phyloP scores from a whole-genome alignment of 2,329 filamentous ascomycete species.

The Exserohilum rostratum region DNA sequence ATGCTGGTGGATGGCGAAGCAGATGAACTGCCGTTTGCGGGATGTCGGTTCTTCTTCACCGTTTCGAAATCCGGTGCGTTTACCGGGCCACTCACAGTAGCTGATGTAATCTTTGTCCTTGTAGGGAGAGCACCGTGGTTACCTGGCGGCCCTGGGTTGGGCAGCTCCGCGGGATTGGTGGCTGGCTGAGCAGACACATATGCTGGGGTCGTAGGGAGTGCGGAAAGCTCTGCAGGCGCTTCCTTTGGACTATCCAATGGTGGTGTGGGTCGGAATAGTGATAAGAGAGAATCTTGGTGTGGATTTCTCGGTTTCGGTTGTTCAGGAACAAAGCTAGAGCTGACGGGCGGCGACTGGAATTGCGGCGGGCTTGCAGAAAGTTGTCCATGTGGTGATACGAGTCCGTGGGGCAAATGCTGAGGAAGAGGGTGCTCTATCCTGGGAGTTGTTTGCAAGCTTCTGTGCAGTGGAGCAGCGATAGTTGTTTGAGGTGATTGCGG shows the following conservation, averaged over 20 bases:
- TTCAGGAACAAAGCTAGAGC: conserved; percentile 30
- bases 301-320: conserved; percentile 47
- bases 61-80: conserved; percentile 51
- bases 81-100: conserved; percentile 51
- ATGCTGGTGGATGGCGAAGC: conserved; percentile 35
- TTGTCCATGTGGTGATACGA: conserved; percentile 31
- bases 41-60: conserved; percentile 40
- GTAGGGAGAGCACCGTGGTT: conserved; percentile 25
- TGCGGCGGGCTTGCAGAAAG: conserved; percentile 37
- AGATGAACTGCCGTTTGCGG: conserved; percentile 31
- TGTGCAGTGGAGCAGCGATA: conserved; percentile 18
- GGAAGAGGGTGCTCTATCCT: conserved; percentile 29
- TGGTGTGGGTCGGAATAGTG: conserved; percentile 50
- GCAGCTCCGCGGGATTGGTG: conserved; percentile 19
- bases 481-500: conserved; percentile 14
- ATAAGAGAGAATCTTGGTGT: conserved; percentile 55
- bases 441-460: conserved; percentile 30
- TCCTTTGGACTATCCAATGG: conserved; percentile 37
- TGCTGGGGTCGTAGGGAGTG: conserved; percentile 50
- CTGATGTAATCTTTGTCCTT: conserved; percentile 43
- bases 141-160: conserved; percentile 28
- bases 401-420: conserved; percentile 29
- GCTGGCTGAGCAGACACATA: conserved; percentile 29
- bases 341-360: conserved; percentile 37
- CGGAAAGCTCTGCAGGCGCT: conserved; percentile 55